Conservation (phyloP, 805 yeast species). For the Zygosaccharomyces bisporus region DNA sequence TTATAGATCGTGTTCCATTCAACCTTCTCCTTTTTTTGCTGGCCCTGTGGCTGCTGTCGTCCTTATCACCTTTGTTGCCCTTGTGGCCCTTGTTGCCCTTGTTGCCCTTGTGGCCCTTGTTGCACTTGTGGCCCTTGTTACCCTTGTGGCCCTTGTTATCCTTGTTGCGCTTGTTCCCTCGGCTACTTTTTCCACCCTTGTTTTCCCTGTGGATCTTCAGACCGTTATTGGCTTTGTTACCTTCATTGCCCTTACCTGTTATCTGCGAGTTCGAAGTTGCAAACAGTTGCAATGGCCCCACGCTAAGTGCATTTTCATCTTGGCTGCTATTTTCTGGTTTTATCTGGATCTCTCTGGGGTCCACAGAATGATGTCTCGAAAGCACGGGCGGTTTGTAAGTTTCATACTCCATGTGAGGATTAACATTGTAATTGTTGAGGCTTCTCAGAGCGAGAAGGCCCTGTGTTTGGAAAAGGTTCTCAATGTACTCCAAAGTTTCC, state of each 20-base stretch:
- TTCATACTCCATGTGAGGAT: background rate
- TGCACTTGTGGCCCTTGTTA: background rate
- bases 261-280: conserved; percentile 12
- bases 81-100: background rate
- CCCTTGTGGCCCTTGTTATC: background rate
- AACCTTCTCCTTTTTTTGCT: background rate
- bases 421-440: conserved; percentile 1
- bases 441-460: conserved; percentile 6
- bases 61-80: background rate
- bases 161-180: conserved; percentile 7
- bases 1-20: background rate
- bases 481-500: conserved; percentile 26
- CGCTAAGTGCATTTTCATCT: conserved; percentile 17
- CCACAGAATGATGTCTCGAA: conserved; percentile 16
- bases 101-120: background rate
- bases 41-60: background rate
- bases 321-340: conserved; percentile 9
- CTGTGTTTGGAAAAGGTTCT: conserved; percentile 10
- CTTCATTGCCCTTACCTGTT: conserved; percentile 2
- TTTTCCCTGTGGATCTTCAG: background rate
- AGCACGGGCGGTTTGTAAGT: conserved; percentile 4
- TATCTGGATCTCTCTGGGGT: conserved; percentile 26
- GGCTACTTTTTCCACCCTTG: too few species aligned
- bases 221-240: conserved; percentile 4
- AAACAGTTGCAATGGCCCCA: conserved; percentile 23